Base-by-base conservation (phyloP, 805 yeast genomes). In the Danielia oregonensis region DNA sequence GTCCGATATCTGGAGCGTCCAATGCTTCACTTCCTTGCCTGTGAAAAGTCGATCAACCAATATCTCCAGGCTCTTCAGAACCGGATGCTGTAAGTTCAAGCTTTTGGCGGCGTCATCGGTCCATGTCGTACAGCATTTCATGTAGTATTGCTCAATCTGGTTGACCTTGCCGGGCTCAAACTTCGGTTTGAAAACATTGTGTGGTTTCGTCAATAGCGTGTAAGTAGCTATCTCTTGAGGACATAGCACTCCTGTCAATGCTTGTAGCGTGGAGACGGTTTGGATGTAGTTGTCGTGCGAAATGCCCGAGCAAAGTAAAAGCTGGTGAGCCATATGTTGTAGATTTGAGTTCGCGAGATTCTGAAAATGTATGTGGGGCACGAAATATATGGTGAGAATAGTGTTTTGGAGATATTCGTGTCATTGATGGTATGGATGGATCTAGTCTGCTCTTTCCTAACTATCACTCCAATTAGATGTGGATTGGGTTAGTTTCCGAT, bases 1-100 rank as follows among this genome's bases (percentile, higher is more conserved):
- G 57, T 85, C 94, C 4, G 76, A 65, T 17, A 79, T 65, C 45
- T 76, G 83, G 6, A 84, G 49, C 1, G 80, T 70, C 91, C 89
- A 84, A 26, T 60, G 42, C 49, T 65, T 37, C 21, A 48, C 46
- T 18, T 43, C 50, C 21, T 44, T 43, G 10, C 53, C 56, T 4
- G 49, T 17, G 36, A 67, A 65, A 15, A 65, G 48, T 27, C 61
- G 49, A 22, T 49, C 57, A 12, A 59, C 65, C 24, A 52, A 42
- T 5, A 58, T 42, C 24, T 44, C 45, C 13, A 45, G 42, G 2
- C 43, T 56, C 12, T 44, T 39, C 11, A 54, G 12, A 4, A 61
- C 29, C 1, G 70, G 63, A 21, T 34, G 17, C 4, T 55, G 37
- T 11, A 65, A 44, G 30, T 61, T 60, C 11, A 61, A 36, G 10